phyloP scores from a whole-genome alignment of 148 eudicot species.

The Limonium bicolor region DNA sequence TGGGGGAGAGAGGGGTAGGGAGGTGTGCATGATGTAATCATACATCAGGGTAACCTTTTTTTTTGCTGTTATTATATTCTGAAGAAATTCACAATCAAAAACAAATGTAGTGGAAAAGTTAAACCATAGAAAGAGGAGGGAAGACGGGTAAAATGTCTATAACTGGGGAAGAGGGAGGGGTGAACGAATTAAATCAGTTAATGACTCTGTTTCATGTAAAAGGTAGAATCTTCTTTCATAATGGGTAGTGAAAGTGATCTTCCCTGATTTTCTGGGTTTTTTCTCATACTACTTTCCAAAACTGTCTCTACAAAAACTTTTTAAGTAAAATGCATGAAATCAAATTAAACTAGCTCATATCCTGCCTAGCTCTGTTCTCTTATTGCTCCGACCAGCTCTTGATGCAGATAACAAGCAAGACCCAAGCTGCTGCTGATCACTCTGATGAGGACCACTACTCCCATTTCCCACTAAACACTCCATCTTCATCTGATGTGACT shows the following conservation, averaged over 20 bases:
- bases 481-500: conserved; percentile 29
- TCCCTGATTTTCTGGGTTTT: background rate
- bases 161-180: too few species aligned
- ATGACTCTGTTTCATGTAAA: too few species aligned
- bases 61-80: too few species aligned
- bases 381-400: conserved; percentile 7
- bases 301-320: background rate
- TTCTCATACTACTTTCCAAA: conserved; percentile 1
- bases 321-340: background rate
- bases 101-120: too few species aligned
- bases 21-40: too few species aligned
- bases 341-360: background rate
- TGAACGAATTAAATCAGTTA: too few species aligned
- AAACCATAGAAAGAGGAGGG: too few species aligned
- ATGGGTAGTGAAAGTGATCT: background rate
- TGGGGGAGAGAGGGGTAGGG: too few species aligned
- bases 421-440: conserved; percentile 12
- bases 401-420: conserved; percentile 20
- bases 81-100: too few species aligned
- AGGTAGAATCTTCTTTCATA: background rate
- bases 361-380: conserved; percentile 14
- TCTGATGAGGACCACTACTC: background rate
- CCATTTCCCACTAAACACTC: conserved; percentile 11
- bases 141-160: too few species aligned
- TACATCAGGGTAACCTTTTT: too few species aligned